Percentiles rank a stretch among this genome's conserved stretches.
These are phyloP conservation scores for Alternaria ventricosa DNA, from an alignment of 2,329 filamentous ascomycete genomes.

Conservation along the genomic window DNA sequence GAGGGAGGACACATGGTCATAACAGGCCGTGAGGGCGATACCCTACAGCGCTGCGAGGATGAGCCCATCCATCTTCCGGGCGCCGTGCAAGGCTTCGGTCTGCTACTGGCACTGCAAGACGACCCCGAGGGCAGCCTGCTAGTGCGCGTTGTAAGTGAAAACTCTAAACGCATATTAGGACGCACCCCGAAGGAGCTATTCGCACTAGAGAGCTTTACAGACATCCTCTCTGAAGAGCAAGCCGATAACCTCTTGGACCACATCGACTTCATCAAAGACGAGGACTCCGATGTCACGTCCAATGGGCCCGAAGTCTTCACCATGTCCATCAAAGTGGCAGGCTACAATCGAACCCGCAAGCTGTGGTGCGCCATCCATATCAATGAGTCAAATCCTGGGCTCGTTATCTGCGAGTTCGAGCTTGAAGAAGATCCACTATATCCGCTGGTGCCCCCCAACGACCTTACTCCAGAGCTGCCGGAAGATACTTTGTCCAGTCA, in stretches of 20 bases:
- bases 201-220: constrained; percentile 74
- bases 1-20: constrained; percentile 82
- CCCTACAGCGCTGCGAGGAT: constrained; percentile 82
- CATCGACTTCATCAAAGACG: constrained; percentile 85
- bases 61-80: constrained; percentile 90
- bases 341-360: constrained; percentile 63
- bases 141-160: constrained; percentile 81
- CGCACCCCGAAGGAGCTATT: constrained; percentile 81
- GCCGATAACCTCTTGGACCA: constrained; percentile 84
- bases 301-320: constrained; percentile 90
- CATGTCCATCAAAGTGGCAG: constrained; percentile 69
- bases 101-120: constrained; percentile 76
- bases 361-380: constrained; percentile 89
- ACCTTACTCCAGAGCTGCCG: constrained; percentile 66
- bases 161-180: constrained; percentile 75
- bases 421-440: constrained; percentile 75
- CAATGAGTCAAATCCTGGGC: constrained; percentile 65
- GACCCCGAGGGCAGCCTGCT: constrained; percentile 69
- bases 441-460: constrained; percentile 68
- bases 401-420: constrained; percentile 89
- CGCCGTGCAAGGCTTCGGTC: constrained; percentile 79
- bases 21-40: constrained; percentile 75
- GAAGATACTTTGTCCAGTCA: constrained; percentile 76
- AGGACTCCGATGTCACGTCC: constrained; percentile 73
- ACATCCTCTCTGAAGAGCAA: constrained; percentile 83